phyloP scores from a whole-genome alignment of 1,284 basidiomycete species.

The Irpex sp. region DNA sequence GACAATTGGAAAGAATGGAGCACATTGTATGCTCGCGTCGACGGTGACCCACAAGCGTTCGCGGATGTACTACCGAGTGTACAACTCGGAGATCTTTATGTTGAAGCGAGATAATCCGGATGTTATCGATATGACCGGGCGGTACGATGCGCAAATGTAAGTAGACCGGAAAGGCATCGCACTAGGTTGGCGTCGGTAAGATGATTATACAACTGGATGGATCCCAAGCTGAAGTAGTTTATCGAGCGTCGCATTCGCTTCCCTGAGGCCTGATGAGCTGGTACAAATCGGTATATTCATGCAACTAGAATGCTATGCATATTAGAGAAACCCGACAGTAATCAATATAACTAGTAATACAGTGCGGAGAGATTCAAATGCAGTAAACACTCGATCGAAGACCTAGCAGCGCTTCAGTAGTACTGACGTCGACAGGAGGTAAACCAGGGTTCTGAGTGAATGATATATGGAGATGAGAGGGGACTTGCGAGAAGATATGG shows the following conservation, averaged over 20 bases:
- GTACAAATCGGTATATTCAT: neutral
- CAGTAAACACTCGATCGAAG: neutral
- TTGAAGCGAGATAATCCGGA: neutral
- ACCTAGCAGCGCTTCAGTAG: neutral
- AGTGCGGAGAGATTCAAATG: neutral
- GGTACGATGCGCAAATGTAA: too few relatives aligned
- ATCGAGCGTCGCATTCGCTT: too few relatives aligned
- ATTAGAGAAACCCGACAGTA: neutral
- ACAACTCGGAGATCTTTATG: too few relatives aligned
- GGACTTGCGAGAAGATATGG: neutral
- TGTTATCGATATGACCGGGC: neutral
- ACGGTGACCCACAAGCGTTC: too few relatives aligned
- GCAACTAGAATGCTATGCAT: neutral
- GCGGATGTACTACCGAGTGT: too few relatives aligned
- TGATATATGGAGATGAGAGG: neutral
- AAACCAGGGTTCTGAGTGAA: too few relatives aligned
- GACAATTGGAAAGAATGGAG: neutral
- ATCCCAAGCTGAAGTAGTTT: too few relatives aligned
- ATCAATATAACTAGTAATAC: conserved; percentile 1
- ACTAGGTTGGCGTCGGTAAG: too few relatives aligned
- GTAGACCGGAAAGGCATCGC: too few relatives aligned
- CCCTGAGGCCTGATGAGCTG: neutral
- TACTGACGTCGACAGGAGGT: too few relatives aligned
- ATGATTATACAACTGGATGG: too few relatives aligned
- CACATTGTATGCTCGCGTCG: neutral